These are phyloP conservation scores for Hortiboletus campestris DNA, from an alignment of 768 basidiomycete genomes.

Conservation along the genomic window DNA sequence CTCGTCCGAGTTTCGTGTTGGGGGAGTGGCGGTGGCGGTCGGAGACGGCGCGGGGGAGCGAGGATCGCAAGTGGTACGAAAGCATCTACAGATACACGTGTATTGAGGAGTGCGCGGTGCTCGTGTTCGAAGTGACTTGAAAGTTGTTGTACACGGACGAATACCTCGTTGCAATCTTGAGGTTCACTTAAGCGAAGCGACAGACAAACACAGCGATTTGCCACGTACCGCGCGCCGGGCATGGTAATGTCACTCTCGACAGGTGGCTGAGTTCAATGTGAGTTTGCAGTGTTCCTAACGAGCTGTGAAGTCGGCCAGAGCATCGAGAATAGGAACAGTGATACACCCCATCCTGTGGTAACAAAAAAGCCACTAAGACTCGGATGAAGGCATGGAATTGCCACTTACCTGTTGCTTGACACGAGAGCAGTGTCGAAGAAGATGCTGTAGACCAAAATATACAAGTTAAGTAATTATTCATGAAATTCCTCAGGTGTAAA, in stretches of 20 bases:
- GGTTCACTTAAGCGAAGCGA: constrained; percentile 4
- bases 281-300: constrained; percentile 16
- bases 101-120: constrained; percentile 21
- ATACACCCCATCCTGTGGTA: constrained; percentile 26
- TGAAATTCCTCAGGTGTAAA: background rate
- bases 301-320: constrained; percentile 25
- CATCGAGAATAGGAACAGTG: constrained; percentile 26
- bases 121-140: constrained; percentile 22
- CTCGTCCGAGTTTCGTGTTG: background rate
- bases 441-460: constrained; percentile 20
- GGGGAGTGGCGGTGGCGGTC: constrained; percentile 17
- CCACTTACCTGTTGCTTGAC: constrained; percentile 13
- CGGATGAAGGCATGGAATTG: background rate
- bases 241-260: constrained; percentile 27
- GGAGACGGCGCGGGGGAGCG: constrained; percentile 17
- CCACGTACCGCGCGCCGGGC: constrained; percentile 26
- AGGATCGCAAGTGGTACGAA: constrained; percentile 22
- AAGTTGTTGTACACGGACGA: constrained; percentile 26
- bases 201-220: background rate
- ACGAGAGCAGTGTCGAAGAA: constrained; percentile 24
- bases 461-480: constrained; percentile 7
- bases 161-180: constrained; percentile 25
- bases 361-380: background rate
- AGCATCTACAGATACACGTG: constrained; percentile 7
- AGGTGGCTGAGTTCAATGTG: constrained; percentile 33